These are phyloP conservation scores for Blastocystis sp. DNA, from an alignment of 352 stramenopile species.

Conservation along the genomic window DNA sequence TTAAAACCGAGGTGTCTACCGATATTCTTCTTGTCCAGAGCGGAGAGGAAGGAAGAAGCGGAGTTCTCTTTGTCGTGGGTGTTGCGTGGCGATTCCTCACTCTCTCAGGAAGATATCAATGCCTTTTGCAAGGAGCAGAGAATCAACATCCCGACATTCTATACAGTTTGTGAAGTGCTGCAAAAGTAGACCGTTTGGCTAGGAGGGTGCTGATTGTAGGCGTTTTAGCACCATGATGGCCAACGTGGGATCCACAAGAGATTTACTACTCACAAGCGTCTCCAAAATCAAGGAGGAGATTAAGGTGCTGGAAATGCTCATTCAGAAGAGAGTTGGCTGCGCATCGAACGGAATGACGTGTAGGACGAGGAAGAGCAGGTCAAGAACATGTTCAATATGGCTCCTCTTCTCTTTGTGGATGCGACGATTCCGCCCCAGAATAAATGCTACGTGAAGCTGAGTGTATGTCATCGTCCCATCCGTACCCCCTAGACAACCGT, in stretches of 20 bases:
- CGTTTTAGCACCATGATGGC: slow-evolving; percentile 35
- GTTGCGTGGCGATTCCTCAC: neutral
- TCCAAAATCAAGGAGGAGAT: slow-evolving; percentile 66
- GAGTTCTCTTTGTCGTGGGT: slow-evolving; percentile 56
- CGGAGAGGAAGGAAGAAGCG: slow-evolving; percentile 19
- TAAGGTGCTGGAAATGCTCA: slow-evolving; percentile 41
- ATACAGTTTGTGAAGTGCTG: slow-evolving; percentile 53
- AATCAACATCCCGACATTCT: slow-evolving; percentile 34
- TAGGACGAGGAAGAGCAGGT: slow-evolving; percentile 46
- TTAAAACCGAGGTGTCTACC: slow-evolving; percentile 57
- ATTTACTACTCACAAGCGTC: slow-evolving; percentile 40
- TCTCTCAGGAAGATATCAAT: slow-evolving; percentile 34
- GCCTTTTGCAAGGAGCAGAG: slow-evolving; percentile 51
- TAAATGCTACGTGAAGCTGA: slow-evolving; percentile 66
- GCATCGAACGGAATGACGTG: neutral
- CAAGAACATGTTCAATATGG: slow-evolving; percentile 53
- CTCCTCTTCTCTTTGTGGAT: slow-evolving; percentile 57
- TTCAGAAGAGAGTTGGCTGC: slow-evolving; percentile 25
- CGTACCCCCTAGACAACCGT: neutral
- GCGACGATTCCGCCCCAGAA: slow-evolving; percentile 50
- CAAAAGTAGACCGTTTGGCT: slow-evolving; percentile 18
- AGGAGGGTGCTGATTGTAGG: neutral
- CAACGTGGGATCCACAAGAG: slow-evolving; percentile 17
- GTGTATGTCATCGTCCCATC: neutral
- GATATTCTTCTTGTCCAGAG: slow-evolving; percentile 56